These are phyloP conservation scores for Populus tomentosa DNA, from an alignment of 441 rosid genomes.

Conservation along the genomic window DNA sequence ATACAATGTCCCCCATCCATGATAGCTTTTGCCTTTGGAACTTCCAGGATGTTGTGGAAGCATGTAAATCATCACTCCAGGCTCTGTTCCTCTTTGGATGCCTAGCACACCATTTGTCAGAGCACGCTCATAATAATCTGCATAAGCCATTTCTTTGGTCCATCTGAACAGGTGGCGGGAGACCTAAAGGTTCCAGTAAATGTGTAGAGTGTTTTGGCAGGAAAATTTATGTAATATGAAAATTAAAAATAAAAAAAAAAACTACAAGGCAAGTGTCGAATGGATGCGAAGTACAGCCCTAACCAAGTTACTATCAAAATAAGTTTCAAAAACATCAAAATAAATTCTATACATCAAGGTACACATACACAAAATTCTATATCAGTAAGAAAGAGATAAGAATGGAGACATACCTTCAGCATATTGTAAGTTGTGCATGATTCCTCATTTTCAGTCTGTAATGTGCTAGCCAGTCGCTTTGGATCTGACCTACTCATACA, in stretches of 20 bases:
- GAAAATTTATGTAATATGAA: neutral
- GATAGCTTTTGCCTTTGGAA: slow-evolving; percentile 68
- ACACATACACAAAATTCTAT: neutral
- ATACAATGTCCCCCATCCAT: slow-evolving; percentile 79
- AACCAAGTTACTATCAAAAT: neutral
- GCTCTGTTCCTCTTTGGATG: slow-evolving; percentile 89
- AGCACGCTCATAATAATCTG: slow-evolving; percentile 94
- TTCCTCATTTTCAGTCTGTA: slow-evolving; percentile 72
- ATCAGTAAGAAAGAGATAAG: neutral
- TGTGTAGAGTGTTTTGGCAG: neutral
- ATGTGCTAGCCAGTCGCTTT: slow-evolving; percentile 64
- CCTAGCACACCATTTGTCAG: slow-evolving; percentile 83
- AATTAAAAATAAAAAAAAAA: neutral
- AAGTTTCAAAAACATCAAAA: neutral
- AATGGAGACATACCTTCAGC: slow-evolving; percentile 56
- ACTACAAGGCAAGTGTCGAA: neutral
- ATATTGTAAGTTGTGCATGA: slow-evolving; percentile 94
- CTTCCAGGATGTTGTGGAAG: slow-evolving; percentile 74
- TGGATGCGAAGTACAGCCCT: neutral
- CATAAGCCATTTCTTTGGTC: slow-evolving; percentile 84
- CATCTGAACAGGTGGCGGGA: slow-evolving; percentile 86
- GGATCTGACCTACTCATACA: slow-evolving; percentile 61
- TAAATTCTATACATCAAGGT: neutral
- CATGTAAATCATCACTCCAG: slow-evolving; percentile 95
- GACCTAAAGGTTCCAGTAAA: slow-evolving; percentile 43